Base-by-base conservation (phyloP, 169 alveolate species). In the Plasmodium blacklocki region DNA sequence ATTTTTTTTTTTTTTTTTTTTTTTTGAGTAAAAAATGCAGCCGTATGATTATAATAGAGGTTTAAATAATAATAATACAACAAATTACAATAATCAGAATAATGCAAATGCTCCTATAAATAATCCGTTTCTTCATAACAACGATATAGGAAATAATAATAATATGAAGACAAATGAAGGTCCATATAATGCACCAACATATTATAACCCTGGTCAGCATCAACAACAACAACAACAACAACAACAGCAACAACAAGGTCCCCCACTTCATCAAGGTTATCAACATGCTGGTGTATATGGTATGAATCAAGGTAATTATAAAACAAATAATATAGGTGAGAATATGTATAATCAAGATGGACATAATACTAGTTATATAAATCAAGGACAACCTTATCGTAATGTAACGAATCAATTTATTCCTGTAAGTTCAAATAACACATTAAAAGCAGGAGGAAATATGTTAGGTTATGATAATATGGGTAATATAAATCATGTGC, bases 11-110 rank as follows among this genome's bases (percentile, higher is more conserved):
- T 39, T 39, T 39, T 39, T 39, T 39, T 39, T 39, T 39, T 12
- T 21, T 26, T 54, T 60, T 49, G 60, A 74, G 63, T 59, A n/a
- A 6, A 83, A 83, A 83, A 83, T 83, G 91, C 91, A 83, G 85
- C 91, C 91, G 4, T 71, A 68, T 71, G 85, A 70, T 8, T 54
- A 71, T 67, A 64, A 54, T 62, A n/a, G 91, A 29, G 91, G 91
- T 29, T 68, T 72, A 21, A 59, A 63, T 62, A 56, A 45, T 32
- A 63, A 56, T 29, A 63, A 52, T 43, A 39, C 39, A 43, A 43
- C 86, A 56, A 60, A 83, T 59, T 2, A 59, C 15, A 64, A 58
- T 45, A 83, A 58, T 73, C 91, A 71, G 47, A 73, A 63, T 62
- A 59, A 58, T 60, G 73, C 58, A 71, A 83, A 83, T 73, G 59